Percentiles rank a stretch among this genome's conserved stretches.
Evolutionary conservation across 176 grass and related monocot genomes (phyloP).

Genomic region (Carex myosuroides): DNA sequence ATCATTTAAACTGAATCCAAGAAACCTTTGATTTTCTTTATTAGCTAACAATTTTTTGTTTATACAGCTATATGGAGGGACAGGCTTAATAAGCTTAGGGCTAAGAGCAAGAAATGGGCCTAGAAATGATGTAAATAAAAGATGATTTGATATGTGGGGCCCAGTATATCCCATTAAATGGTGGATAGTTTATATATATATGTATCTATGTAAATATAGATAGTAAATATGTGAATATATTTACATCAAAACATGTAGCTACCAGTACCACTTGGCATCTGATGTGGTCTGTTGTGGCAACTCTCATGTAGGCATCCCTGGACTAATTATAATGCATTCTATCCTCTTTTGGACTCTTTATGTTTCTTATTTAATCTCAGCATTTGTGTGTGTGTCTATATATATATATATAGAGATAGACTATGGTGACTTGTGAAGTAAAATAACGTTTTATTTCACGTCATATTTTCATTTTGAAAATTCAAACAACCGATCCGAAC

Average conservation of each 20-base stretch:
- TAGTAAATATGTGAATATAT: constrained; percentile 10
- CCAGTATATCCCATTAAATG: constrained; percentile 21
- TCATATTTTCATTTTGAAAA: too few relatives aligned
- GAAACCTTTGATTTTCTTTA: background rate
- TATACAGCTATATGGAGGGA: constrained; percentile 72
- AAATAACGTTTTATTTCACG: too few relatives aligned
- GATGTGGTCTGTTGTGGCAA: background rate
- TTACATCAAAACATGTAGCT: background rate
- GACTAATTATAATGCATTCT: too few relatives aligned
- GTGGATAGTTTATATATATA: constrained; percentile 20
- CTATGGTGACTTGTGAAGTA: too few relatives aligned
- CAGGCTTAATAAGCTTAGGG: constrained; percentile 53
- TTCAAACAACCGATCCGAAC: too few relatives aligned
- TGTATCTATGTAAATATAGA: constrained; percentile 11
- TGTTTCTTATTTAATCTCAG: too few relatives aligned
- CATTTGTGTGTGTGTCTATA: too few relatives aligned
- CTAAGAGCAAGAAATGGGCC: constrained; percentile 76
- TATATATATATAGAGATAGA: too few relatives aligned
- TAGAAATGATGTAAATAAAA: constrained; percentile 61
- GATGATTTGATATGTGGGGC: background rate
- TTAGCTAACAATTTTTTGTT: background rate
- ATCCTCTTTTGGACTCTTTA: too few relatives aligned
- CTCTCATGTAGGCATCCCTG: too few relatives aligned
- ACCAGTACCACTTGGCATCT: background rate
- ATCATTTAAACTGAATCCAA: too few relatives aligned